phyloP scores from a whole-genome alignment of 2,329 filamentous ascomycete species.

The Trichoderma sp. region DNA sequence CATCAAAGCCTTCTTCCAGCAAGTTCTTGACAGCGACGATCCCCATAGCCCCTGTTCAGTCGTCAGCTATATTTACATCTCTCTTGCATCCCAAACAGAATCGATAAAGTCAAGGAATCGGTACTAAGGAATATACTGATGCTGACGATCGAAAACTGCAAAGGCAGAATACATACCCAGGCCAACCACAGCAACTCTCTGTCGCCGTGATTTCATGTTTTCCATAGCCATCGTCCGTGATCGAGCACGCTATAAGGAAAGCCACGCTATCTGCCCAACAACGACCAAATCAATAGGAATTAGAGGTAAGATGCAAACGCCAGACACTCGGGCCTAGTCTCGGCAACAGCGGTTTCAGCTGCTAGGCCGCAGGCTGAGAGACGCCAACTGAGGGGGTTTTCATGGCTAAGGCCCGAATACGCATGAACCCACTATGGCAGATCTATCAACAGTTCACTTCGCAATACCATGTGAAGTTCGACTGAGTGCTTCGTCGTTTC shows the following conservation, averaged over 20 bases:
- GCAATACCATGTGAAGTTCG: background rate
- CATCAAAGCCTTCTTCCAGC: conserved; percentile 47
- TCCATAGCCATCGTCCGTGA: background rate
- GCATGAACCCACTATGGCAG: background rate
- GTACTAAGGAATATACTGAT: background rate
- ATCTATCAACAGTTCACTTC: background rate
- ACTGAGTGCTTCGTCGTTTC: background rate
- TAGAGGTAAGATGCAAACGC: background rate
- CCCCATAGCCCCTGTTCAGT: conserved; percentile 37
- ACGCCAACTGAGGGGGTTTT: background rate
- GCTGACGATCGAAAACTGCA: background rate
- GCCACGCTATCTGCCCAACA: background rate
- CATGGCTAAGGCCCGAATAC: background rate
- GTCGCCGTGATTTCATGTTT: background rate
- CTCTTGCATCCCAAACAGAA: background rate
- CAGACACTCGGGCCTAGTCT: background rate
- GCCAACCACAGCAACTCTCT: conserved; percentile 31
- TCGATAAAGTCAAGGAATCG: background rate
- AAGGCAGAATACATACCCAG: conserved; percentile 27
- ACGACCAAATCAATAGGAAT: background rate
- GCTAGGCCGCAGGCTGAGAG: background rate
- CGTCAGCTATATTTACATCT: background rate
- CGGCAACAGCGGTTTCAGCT: background rate
- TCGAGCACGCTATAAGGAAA: background rate
- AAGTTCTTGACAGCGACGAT: conserved; percentile 45